Evolutionary conservation across 2,329 filamentous ascomycete species (phyloP).

Genomic region (Bipolaris oryzae): DNA sequence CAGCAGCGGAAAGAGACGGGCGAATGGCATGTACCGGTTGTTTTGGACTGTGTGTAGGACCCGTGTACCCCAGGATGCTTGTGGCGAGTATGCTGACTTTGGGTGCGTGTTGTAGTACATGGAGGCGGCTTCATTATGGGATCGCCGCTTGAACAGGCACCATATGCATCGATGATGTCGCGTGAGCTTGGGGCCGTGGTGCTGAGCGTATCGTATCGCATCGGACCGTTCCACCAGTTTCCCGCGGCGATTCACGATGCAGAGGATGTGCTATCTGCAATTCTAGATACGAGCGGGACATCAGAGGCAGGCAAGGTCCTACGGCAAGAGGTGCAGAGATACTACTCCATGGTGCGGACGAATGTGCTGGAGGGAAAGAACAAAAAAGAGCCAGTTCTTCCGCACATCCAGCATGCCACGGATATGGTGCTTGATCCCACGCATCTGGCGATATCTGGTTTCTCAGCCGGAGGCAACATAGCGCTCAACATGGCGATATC

Average conservation of each 20-base stretch:
- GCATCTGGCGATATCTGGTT: conserved; percentile 52
- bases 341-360: conserved; percentile 37
- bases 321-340: conserved; percentile 43
- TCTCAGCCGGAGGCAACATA: conserved; percentile 56
- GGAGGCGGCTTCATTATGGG: conserved; percentile 54
- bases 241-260: conserved; percentile 56
- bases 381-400: conserved; percentile 16
- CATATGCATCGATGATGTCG: conserved; percentile 55
- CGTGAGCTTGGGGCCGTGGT: conserved; percentile 52
- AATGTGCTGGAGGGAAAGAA: conserved; percentile 28
- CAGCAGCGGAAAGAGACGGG: conserved; percentile 26
- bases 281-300: conserved; percentile 46
- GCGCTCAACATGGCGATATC: conserved; percentile 52
- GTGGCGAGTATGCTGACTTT: background rate
- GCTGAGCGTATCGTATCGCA: conserved; percentile 56
- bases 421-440: conserved; percentile 48
- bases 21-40: conserved; percentile 47
- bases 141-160: conserved; percentile 53
- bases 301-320: conserved; percentile 44
- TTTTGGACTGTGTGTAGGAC: conserved; percentile 46
- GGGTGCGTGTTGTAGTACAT: conserved; percentile 10
- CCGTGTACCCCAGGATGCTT: background rate
- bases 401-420: conserved; percentile 26
- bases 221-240: conserved; percentile 55
- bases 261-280: conserved; percentile 53